Evolutionary conservation across 805 yeast genomes (phyloP), one percentile per base, ranked within the genome.

Genomic region (Jamesozyma spencerorum): DNA sequence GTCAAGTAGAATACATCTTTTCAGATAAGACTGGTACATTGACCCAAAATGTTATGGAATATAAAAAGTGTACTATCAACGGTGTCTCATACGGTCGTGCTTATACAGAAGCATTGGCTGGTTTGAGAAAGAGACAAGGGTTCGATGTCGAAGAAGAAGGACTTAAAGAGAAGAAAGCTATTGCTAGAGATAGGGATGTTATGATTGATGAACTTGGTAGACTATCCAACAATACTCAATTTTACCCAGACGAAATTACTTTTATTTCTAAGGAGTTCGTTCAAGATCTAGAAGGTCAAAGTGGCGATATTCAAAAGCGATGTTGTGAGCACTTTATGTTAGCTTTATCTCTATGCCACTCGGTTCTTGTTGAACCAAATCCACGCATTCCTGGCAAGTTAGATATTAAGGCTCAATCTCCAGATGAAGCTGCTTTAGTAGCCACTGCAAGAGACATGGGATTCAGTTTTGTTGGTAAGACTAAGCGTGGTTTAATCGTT

Each of bases 341-440:
- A 32, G 77, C 84, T 0, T 64, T 84, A 38, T 85, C 90, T 0
- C 64, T 84, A 27, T 84, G 94, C 64, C 92, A 84, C 55, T 77
- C 88, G 40, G 92, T 84, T 18, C 59, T 84, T 34, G 74, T 78
- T 22, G 94, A 84, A 52, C 71, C 73, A 30, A 78, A 79, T 46
- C 79, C 78, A 31, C 68, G 70, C 19, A 70, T 76, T 48, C 77
- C 85, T 2, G 71, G 64, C 1, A 78, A 70, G 44, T 49, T 72
- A 38, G 65, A 75, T 19, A 62, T 81, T 30, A 79, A 81, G 52
- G 92, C 92, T 0, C 92, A 83, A 57, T 79, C 87, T 19, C 94
- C 94, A 0, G 94, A 84, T 68, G 94, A 84, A 61, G 87, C 88
- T 20, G 92, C 94, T 0, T 70, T 84, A 42, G 94, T 84, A 13